phyloP scores from a whole-genome alignment of 1,139 yeast genomes.

The Zygosaccharomyces sapae region DNA sequence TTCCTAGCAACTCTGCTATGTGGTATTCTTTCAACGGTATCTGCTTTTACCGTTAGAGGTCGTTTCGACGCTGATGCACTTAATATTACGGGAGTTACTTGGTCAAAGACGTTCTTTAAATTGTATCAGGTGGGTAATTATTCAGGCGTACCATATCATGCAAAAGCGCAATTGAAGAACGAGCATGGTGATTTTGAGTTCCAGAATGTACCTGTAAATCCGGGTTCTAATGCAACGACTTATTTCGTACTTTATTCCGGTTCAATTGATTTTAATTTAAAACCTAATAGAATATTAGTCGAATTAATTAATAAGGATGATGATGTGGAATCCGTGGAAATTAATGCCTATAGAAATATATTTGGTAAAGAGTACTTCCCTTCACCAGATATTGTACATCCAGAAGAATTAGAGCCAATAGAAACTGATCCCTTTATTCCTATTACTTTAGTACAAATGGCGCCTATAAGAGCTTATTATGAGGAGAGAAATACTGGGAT shows the following conservation, averaged over 20 bases:
- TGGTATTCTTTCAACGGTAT: constrained; percentile 3
- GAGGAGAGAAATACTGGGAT: constrained; percentile 34
- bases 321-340: constrained; percentile 15
- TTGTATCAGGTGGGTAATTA: constrained; percentile 30
- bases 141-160: constrained; percentile 17
- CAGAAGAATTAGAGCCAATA: constrained; percentile 30
- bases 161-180: constrained; percentile 19
- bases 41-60: constrained; percentile 21
- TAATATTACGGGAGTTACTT: constrained; percentile 22
- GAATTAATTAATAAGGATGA: constrained; percentile 22
- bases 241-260: constrained; percentile 29
- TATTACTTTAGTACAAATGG: constrained; percentile 27
- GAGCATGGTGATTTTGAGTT: constrained; percentile 31
- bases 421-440: constrained; percentile 23
- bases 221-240: constrained; percentile 26
- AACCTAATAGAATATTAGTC: constrained; percentile 34
- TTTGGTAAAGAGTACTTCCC: constrained; percentile 37
- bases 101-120: constrained; percentile 26
- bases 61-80: constrained; percentile 22
- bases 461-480: constrained; percentile 36
- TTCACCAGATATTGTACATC: constrained; percentile 32
- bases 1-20: constrained; percentile 1
- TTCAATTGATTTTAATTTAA: constrained; percentile 33
- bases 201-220: constrained; percentile 28
- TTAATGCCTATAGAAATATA: constrained; percentile 29